phyloP scores from a whole-genome alignment of 1,284 basidiomycete genomes.

The Ceratobasidium sp. region DNA sequence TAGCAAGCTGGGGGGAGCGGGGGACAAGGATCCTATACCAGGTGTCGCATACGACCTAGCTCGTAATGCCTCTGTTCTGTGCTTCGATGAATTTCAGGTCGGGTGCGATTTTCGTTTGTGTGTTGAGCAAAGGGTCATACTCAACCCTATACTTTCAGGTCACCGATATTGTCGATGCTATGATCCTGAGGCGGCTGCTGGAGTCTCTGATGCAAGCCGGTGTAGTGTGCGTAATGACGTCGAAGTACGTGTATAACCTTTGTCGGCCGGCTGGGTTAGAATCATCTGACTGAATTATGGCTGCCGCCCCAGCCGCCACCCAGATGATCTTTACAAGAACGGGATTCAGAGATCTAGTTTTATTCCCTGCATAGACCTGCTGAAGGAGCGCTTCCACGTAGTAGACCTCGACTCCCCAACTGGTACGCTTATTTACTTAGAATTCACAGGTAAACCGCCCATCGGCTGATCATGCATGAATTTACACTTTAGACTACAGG shows the following conservation, averaged over 20 bases:
- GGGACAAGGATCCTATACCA: conserved; percentile 83
- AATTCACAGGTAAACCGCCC: too few relatives aligned
- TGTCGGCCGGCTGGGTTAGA: conserved; percentile 1
- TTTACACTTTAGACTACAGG: too few relatives aligned
- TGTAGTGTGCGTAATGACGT: conserved; percentile 95
- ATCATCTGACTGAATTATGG: too few relatives aligned
- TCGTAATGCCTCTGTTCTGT: conserved; percentile 85
- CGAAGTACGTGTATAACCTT: conserved; percentile 75
- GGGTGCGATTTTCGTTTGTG: conserved; percentile 51
- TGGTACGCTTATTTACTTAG: too few relatives aligned
- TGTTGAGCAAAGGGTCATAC: conserved; percentile 5
- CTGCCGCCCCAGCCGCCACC: conserved; percentile 83
- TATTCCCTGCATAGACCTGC: conserved; percentile 93
- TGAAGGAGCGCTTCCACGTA: conserved; percentile 89
- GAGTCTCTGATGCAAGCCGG: conserved; percentile 89
- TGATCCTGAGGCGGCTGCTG: conserved; percentile 93
- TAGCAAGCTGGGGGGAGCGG: conserved; percentile 76
- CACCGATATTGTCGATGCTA: conserved; percentile 98
- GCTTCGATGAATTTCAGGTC: conserved; percentile 99
- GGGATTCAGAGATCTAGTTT: conserved; percentile 98
- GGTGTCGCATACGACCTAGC: conserved; percentile 93
- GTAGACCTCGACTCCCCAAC: conserved; percentile 95
- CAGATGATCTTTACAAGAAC: conserved; percentile 98
- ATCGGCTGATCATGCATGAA: too few relatives aligned
- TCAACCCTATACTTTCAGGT: conserved; percentile 68